Base-by-base conservation (phyloP, 257 asterid species). In the Fraxinus cuspidata region DNA sequence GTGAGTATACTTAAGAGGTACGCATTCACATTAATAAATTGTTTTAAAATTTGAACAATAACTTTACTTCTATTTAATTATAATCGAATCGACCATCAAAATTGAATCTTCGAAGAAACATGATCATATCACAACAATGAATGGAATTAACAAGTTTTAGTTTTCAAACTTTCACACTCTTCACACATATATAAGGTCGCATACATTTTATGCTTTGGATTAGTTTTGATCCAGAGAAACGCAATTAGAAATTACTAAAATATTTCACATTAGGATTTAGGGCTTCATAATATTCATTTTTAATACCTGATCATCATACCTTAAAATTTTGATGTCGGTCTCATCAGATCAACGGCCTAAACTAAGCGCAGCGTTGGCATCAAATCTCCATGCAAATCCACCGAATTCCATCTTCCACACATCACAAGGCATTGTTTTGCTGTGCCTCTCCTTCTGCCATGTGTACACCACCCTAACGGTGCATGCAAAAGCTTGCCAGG, bases 341-440 rank as follows among this genome's bases (percentile, higher is more conserved):
- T 63, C 7, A 60, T 60, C 18, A 60, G 56, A 71, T 65, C 73
- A 76, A 68, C 63, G 66, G 34, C 68, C 83, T 78, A 79, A 79
- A 16, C 83, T 69, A 67, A 79, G 75, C 21, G 71, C 79, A 65
- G 83, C 35, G 1, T 18, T 79, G 16, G 68, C 10, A 29, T 79
- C 83, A 34, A 79, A 58, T 32, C 78, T 79, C 83, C 83, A 79
- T 79, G 83, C 83, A 74, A 79, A 73, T 51, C 83, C 83, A 66
- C 83, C 83, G 35, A 79, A 67, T 21, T 79, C 79, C 83, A 79
- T 74, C 65, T 51, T 66, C 79, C 83, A 79, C 37, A 79, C 83
- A 51, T 79, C 83, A 47, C 83, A 79, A 7, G 83, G 83, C 44
- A 79, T 40, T 67, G 70, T 74, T 70, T 4, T 21, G 5, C 79